Evolutionary conservation across 176 grass and related monocot species (phyloP), one percentile per base, ranked within the genome.

Genomic region (Eragrostis curvula): DNA sequence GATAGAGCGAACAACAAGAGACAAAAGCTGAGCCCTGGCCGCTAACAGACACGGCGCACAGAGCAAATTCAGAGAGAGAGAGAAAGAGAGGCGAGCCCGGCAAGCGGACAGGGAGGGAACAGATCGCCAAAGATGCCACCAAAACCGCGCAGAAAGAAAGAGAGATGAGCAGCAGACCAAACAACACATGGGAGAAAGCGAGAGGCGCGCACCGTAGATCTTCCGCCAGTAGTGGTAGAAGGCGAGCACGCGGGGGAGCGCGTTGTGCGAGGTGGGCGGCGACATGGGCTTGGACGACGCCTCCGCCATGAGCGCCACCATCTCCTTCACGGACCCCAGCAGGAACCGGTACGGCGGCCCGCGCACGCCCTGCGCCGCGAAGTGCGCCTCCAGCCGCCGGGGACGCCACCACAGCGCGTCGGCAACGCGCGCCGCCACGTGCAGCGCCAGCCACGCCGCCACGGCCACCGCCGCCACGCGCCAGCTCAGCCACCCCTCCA

Each of bases 211-310:
- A 97, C 94, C 94, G 82, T 97, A 97, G 79, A 94, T 97, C 82
- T 94, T 97, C 50, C 87, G 71, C 94, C 94, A 97, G 77, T 97
- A 91, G 88, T 92, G 91, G 87, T 97, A 97, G 85, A 97, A 97
- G 67, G 91, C 79, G 79, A 97, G 94, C 58, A 97, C 94, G 49
- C 94, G 83, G 43, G 91, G 94, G 52, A 97, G 88, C n/a, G 92
- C 90, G 81, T 94, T 85, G 83, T 97, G 91, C 14, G 91, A 90
- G 78, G 81, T 90, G 29, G 88, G 75, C n/a, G 91, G 94, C 48
- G 86, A 78, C 91, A 94, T 94, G 71, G 91, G 87, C 46, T 86
- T 94, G 24, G 91, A 84, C 9, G 94, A 90, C 46, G 91, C 91
- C 79, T 97, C 87, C 79, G 55, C 72, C 91, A 97, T 92, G 27